Evolutionary conservation across 208 protist species (phyloP).

Genomic region (Trypanosoma theileri): DNA sequence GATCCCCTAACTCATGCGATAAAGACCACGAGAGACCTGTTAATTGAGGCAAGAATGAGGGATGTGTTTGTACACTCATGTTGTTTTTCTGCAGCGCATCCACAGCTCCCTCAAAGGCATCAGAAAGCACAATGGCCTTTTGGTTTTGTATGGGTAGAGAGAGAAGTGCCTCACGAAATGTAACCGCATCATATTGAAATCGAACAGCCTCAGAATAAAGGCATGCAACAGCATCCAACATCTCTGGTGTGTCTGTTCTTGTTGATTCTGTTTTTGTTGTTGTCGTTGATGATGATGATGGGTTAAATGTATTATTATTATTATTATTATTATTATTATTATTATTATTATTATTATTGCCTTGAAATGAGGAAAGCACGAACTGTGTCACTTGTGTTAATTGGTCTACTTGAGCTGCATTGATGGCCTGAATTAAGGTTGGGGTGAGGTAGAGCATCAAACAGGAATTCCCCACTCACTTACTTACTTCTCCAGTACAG

Average conservation of each 20-base stretch:
- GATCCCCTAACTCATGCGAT: conserved; percentile 18
- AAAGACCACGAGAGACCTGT: conserved; percentile 7
- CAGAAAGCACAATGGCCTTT: neutral
- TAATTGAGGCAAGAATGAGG: conserved; percentile 10
- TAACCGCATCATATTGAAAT: neutral
- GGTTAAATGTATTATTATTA: neutral
- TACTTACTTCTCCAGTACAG: too few relatives aligned
- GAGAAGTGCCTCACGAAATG: neutral
- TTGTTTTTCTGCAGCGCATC: neutral
- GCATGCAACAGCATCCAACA: neutral
- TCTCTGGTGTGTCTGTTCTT: neutral
- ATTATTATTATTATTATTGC: neutral
- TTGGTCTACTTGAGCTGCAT: neutral
- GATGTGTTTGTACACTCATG: neutral
- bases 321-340: neutral
- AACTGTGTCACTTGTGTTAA: neutral
- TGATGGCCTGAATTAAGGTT: neutral
- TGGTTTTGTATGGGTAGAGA: neutral
- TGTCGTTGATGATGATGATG: neutral
- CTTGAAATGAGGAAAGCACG: neutral
- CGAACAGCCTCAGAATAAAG: conserved; percentile 1
- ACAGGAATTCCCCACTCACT: too few relatives aligned
- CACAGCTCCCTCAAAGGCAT: neutral
- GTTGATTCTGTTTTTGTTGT: too few relatives aligned
- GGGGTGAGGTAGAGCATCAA: neutral